Evolutionary conservation across 2,329 filamentous ascomycete species (phyloP).

Genomic region (Teratosphaeriaceae sp.): DNA sequence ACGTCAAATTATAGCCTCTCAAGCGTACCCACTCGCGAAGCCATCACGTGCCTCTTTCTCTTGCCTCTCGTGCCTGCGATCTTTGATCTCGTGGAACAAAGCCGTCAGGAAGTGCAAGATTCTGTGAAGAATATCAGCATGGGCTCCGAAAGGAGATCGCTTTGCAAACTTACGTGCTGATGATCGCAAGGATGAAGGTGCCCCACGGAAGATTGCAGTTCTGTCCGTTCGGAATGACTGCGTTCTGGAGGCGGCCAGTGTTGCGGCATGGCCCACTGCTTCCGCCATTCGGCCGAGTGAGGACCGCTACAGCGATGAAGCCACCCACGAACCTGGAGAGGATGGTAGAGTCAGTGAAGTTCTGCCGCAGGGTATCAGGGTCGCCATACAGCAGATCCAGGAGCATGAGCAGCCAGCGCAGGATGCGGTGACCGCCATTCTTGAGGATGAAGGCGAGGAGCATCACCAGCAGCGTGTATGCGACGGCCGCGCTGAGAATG

Average conservation of each 20-base stretch:
- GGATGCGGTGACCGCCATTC: conserved; percentile 24
- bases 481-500: conserved; percentile 39
- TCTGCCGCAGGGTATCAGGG: background rate
- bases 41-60: no score
- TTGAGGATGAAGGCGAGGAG: conserved; percentile 31
- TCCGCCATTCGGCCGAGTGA: conserved; percentile 24
- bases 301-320: conserved; percentile 39
- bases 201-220: conserved; percentile 38
- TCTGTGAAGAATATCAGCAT: conserved; percentile 16
- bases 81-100: conserved; percentile 33
- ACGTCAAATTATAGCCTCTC: no score
- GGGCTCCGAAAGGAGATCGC: background rate
- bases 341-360: background rate
- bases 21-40: no score
- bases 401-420: conserved; percentile 37
- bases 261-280: conserved; percentile 3
- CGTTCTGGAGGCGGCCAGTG: background rate
- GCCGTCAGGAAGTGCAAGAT: conserved; percentile 39
- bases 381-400: conserved; percentile 33
- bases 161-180: conserved; percentile 37
- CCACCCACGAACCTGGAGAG: conserved; percentile 31
- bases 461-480: conserved; percentile 37
- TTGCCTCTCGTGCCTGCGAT: background rate
- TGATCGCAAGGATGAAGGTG: conserved; percentile 39
- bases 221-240: conserved; percentile 17